phyloP scores from a whole-genome alignment of 2,329 filamentous ascomycete genomes.

The Ascosphaera acerosa region DNA sequence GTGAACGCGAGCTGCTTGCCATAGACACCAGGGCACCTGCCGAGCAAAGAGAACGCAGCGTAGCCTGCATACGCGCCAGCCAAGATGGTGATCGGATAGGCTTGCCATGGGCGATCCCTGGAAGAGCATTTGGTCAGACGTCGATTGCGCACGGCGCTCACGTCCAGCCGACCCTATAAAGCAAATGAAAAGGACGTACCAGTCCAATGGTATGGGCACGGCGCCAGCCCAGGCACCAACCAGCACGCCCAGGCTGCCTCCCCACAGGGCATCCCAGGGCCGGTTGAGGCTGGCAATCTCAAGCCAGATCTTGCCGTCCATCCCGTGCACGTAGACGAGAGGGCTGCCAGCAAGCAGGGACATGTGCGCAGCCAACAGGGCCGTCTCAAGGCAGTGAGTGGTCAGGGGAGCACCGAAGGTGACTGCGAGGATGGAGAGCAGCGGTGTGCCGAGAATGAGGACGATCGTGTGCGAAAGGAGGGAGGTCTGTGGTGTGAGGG shows the following conservation, averaged over 20 bases:
- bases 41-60: conserved; percentile 28
- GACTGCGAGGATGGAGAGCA: conserved; percentile 38
- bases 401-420: conserved; percentile 83
- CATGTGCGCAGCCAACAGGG: conserved; percentile 59
- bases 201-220: conserved; percentile 85
- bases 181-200: conserved; percentile 24
- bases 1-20: conserved; percentile 14
- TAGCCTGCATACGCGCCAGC: conserved; percentile 62
- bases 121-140: too few species aligned
- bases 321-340: conserved; percentile 63
- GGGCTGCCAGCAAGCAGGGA: conserved; percentile 54
- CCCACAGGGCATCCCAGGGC: conserved; percentile 66
- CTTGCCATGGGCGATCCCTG: conserved; percentile 91
- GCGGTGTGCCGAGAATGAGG: conserved; percentile 27
- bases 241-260: conserved; percentile 49
- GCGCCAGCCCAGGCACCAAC: conserved; percentile 82
- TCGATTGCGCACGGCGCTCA: conserved; percentile 1
- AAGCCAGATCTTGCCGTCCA: conserved; percentile 44
- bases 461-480: conserved; percentile 39
- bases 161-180: not conserved
- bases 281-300: conserved; percentile 40
- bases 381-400: conserved; percentile 51
- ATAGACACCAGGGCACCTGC: conserved; percentile 11
- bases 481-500: conserved; percentile 27
- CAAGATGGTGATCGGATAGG: conserved; percentile 83